Evolutionary conservation across 2,329 filamentous ascomycete species (phyloP), one percentile per base, ranked within the genome.

Genomic region (Alternaria novae-zelandiae): DNA sequence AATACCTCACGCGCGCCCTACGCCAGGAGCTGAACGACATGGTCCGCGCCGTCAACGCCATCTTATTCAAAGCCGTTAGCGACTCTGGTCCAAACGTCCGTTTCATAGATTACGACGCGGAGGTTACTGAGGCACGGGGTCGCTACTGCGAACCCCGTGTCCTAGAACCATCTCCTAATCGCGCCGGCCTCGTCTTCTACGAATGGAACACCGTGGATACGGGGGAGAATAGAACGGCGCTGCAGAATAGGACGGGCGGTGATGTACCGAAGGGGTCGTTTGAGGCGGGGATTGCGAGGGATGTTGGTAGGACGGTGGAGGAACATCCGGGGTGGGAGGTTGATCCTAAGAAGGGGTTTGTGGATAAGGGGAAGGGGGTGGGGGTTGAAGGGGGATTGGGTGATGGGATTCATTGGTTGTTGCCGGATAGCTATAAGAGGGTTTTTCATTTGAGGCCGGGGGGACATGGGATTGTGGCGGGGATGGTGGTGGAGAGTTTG

Each of bases 191-290:
- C 4, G 59, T 59, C 8, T 79, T 78, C 53, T 79, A 75, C 51
- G 75, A 79, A 36, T 78, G 75, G 74, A 63, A 70, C 23, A 78
- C 74, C 1, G 64, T 74, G 1, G 75, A 78, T 46, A n/a, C 17
- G 1, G 71, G 68, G 1, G 75, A 75, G 30, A 71, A 76, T 25
- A 50, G 44, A 1, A 70, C 66, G 1, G 62, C 44, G n/a, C 11
- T 76, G n/a, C 55, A 65, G 20, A 67, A 67, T 23, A 30, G 43
- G 6, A 72, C 72, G 2, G 56, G 23, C 1, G 47, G 17, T 17
- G 47, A 15, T 50, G 47, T 30, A 13, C 25, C 25, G 11, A 50
- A 70, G 72, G 72, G 70, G 0, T 71, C 65, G 0, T 78, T 76
- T 23, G 71, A 78, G 54, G 66, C 65, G 2, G 67, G 64, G 1